Base-by-base conservation (phyloP, 345 rosid genomes). In the Bruguiera parviflora region DNA sequence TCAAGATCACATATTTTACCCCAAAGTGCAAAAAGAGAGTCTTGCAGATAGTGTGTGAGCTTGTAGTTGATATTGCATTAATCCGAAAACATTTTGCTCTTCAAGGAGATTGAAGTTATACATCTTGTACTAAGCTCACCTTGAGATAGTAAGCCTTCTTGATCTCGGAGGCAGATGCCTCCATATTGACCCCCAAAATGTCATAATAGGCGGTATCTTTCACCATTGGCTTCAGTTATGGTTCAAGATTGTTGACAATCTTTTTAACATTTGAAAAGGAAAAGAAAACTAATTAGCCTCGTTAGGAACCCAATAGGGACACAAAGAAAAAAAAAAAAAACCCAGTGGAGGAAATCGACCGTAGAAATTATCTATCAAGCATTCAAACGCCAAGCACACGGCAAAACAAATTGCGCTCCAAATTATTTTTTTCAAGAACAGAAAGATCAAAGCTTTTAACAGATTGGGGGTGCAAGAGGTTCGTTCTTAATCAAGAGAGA, bases 111-210 rank as follows among this genome's bases (percentile, higher is more conserved):
- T 43, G 49, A 43, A 43, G 49, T 19, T 43, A 43, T 43, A 13
- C 16, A 15, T 3, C 18, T 43, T 43, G 19, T 43, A 43, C 5
- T 43, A 11, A 67, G 1, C 72, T 69, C 75, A 92, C 99, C 85
- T 95, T 87, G 47, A 88, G 65, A 68, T 95, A 92, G 77, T 92
- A 95, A 77, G 97, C 98, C 78, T 90, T 95, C 82, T 92, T 95
- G 69, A 92, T 95, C 52, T 92, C 96, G 53, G 91, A 86, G 19
- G 86, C 47, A 2, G 98, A 80, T 0, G 96, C 96, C 61, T 87
- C 92, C 68, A 75, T 84, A 39, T 63, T 75, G 70, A 90, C 88
- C 61, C 94, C 99, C 84, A 95, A 80, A 18, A 82, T 63, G 53
- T 90, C 94, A 67, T 95, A 95, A 65, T 84, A 92, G 6, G 84